A percentile compares a stretch with the other conserved stretches of the same genome.
phyloP scores from a whole-genome alignment of 768 basidiomycete species.

The Naganishia vishniacii region DNA sequence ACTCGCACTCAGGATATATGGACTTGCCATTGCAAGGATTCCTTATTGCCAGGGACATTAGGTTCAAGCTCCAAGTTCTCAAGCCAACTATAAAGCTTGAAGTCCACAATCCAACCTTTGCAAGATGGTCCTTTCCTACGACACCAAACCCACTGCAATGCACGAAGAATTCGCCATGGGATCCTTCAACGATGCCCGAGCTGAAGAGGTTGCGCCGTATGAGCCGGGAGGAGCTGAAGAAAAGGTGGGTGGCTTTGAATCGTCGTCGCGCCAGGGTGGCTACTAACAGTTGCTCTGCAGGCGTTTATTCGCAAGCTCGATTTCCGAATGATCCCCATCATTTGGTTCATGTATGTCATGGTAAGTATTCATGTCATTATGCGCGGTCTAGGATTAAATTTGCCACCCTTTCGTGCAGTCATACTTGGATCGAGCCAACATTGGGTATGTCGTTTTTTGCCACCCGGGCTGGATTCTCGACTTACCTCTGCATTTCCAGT shows the following conservation, averaged over 20 bases:
- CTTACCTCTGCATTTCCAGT: not conserved
- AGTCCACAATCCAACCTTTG: not conserved
- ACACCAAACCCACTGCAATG: slow-evolving; percentile 10
- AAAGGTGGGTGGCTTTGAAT: not conserved
- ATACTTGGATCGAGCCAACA: slow-evolving; percentile 45
- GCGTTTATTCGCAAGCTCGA: slow-evolving; percentile 32
- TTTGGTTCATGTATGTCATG: slow-evolving; percentile 29
- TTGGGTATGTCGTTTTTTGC: slow-evolving; percentile 32
- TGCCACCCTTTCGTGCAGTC: slow-evolving; percentile 32
- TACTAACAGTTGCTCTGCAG: not conserved
- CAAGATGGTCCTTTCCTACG: slow-evolving; percentile 10
- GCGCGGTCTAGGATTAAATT: not conserved
- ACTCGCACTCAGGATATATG: too few species aligned
- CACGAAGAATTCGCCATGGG: slow-evolving; percentile 5
- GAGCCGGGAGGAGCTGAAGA: slow-evolving; percentile 18
- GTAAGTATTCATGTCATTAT: not conserved
- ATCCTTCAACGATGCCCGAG: not conserved
- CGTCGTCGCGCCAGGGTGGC: not conserved
- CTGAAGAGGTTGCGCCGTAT: not conserved
- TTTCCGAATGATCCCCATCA: slow-evolving; percentile 28
- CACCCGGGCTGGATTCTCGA: not conserved
- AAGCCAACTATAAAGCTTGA: not conserved
- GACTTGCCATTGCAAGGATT: too few species aligned
- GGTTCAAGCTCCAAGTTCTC: too few species aligned
- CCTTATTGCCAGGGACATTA: too few species aligned